Conservation (phyloP, 2,329 filamentous ascomycete species). For the Epichloe gansuensis region DNA sequence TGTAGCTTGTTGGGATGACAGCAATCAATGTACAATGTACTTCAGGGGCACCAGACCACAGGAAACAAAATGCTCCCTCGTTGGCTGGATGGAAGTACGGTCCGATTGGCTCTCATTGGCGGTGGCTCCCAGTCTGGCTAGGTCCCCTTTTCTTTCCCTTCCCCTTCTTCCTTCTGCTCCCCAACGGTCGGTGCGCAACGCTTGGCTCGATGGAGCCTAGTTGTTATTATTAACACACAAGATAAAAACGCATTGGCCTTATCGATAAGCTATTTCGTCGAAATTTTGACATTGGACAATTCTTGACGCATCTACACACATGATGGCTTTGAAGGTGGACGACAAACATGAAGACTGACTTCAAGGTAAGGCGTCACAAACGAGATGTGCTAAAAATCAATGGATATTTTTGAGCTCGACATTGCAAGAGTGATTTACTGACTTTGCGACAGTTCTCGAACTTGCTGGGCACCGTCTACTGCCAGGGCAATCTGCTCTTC, state of each 20-base stretch:
- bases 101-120: constrained; percentile 1
- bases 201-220: constrained; percentile 10
- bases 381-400: not conserved
- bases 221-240: no score
- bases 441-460: constrained; percentile 75
- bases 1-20: constrained; percentile 3
- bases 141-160: constrained; percentile 13
- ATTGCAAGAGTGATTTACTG: not conserved
- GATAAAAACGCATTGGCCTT: not conserved
- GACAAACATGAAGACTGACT: constrained; percentile 91
- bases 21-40: constrained; percentile 9
- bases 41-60: constrained; percentile 21
- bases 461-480: constrained; percentile 94
- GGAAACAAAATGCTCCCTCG: constrained; percentile 11
- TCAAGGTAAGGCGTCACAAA: constrained; percentile 55
- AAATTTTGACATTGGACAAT: constrained; percentile 18
- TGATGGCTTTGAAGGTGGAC: constrained; percentile 17
- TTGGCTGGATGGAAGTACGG: constrained; percentile 4
- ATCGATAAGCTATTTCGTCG: constrained; percentile 14
- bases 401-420: no score
- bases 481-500: constrained; percentile 93
- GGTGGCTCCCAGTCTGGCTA: not conserved
- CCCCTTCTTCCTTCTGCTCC: not conserved
- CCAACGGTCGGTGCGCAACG: constrained; percentile 11
- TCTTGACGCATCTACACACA: constrained; percentile 8